A percentile compares a stretch with the other conserved stretches of the same genome.
phyloP scores from a whole-genome alignment of 176 grass and related monocot species.

The Dendrocalamus sinicus region DNA sequence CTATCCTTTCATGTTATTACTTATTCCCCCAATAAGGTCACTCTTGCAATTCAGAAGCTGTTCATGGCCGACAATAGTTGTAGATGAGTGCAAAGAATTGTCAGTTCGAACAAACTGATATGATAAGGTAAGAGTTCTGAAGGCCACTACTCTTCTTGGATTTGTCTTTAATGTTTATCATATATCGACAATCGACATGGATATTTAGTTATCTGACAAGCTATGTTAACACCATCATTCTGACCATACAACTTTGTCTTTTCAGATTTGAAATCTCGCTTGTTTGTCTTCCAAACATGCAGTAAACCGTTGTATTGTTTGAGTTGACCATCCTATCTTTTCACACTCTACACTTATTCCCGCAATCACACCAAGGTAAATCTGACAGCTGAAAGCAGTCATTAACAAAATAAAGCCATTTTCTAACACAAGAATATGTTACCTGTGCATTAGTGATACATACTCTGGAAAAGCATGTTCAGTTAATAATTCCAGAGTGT shows the following conservation, averaged over 20 bases:
- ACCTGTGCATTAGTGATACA: constrained; percentile 7
- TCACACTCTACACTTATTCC: constrained; percentile 1
- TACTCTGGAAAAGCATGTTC: neutral
- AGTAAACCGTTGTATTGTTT: constrained; percentile 33
- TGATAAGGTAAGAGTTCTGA: constrained; percentile 26
- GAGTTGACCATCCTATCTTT: constrained; percentile 24
- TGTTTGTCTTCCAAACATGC: constrained; percentile 17
- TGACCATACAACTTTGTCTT: constrained; percentile 6
- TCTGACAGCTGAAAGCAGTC: neutral
- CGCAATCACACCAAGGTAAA: constrained; percentile 12
- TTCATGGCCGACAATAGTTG: constrained; percentile 13
- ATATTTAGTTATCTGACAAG: constrained; percentile 1
- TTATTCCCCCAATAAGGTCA: constrained; percentile 11
- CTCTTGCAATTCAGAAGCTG: neutral
- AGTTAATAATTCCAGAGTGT: constrained; percentile 15
- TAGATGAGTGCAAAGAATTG: constrained; percentile 12
- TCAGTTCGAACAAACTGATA: constrained; percentile 19
- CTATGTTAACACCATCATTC: constrained; percentile 12
- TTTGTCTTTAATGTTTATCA: constrained; percentile 13
- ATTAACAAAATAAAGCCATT: constrained; percentile 18
- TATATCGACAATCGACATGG: constrained; percentile 12
- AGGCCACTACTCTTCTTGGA: neutral
- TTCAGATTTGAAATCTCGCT: constrained; percentile 25
- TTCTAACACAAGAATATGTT: neutral
- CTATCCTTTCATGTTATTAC: constrained; percentile 26